A percentile compares a stretch with the other conserved stretches of the same genome.
Conservation (phyloP, 202 grass and related monocot genomes). For the Zizania palustris region DNA sequence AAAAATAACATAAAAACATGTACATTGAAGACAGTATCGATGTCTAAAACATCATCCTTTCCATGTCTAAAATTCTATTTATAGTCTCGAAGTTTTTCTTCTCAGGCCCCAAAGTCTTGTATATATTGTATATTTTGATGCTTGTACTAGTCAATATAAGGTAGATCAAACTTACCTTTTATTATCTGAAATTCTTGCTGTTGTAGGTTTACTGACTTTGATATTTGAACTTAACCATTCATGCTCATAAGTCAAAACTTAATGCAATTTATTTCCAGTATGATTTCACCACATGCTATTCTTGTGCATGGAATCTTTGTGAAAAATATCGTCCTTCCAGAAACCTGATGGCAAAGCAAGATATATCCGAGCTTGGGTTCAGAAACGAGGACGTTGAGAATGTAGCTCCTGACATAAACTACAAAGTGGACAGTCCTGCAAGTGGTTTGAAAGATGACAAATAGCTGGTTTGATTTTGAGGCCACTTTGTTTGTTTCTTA, state of each 20-base stretch:
- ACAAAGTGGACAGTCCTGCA: conserved; percentile 36
- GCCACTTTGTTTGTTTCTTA: conserved; percentile 7
- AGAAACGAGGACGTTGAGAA: conserved; percentile 37
- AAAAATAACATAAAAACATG: too few relatives aligned
- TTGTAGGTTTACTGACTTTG: not conserved
- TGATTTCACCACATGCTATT: conserved; percentile 8
- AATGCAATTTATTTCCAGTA: not conserved
- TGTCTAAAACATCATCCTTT: too few relatives aligned
- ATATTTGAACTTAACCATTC: not conserved
- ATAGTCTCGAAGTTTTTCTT: too few relatives aligned
- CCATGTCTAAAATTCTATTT: too few relatives aligned
- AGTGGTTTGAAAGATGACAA: conserved; percentile 32
- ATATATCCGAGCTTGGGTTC: conserved; percentile 89
- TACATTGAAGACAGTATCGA: too few relatives aligned
- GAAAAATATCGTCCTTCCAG: conserved; percentile 41
- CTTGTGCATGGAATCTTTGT: not conserved
- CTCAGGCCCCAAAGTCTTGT: too few relatives aligned
- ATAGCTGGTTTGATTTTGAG: conserved; percentile 28
- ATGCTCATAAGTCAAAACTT: conserved; percentile 3
- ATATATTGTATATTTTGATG: not conserved
- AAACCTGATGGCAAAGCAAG: conserved; percentile 96
- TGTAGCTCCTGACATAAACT: conserved; percentile 34
- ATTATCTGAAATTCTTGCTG: conserved; percentile 2
- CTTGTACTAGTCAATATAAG: not conserved
- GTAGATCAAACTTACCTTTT: not conserved